Percentiles rank a stretch among this genome's conserved stretches.
Conservation (phyloP, 371 early-diverging fungal genomes). For the Mucor piriformis region DNA sequence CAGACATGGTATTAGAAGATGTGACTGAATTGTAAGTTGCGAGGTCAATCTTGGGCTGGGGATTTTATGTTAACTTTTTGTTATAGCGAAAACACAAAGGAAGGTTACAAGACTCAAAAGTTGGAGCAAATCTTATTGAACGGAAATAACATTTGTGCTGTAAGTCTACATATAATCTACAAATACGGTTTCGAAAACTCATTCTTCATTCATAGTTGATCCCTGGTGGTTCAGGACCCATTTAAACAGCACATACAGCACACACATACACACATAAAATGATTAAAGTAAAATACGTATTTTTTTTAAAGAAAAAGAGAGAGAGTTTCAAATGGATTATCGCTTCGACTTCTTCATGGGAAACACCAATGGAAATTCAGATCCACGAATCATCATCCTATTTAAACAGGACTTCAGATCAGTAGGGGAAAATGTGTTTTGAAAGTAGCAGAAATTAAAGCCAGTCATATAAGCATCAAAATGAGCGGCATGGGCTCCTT, state of each 20-base stretch:
- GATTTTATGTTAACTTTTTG: neutral
- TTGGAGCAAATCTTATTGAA: slow-evolving; percentile 91
- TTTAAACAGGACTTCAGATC: slow-evolving; percentile 42
- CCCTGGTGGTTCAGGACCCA: slow-evolving; percentile 44
- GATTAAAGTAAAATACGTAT: neutral
- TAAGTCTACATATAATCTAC: slow-evolving; percentile 35
- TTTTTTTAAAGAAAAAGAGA: neutral
- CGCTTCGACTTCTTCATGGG: neutral
- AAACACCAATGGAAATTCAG: neutral
- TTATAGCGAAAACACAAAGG: slow-evolving; percentile 74
- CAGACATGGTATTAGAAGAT: slow-evolving; percentile 96
- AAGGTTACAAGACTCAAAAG: slow-evolving; percentile 75
- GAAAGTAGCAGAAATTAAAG: slow-evolving; percentile 71
- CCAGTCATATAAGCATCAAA: slow-evolving; percentile 97
- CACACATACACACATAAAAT: neutral
- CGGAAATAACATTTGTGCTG: slow-evolving; percentile 96
- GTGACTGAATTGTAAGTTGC: slow-evolving; percentile 77
- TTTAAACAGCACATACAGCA: neutral
- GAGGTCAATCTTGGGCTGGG: neutral
- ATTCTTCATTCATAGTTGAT: slow-evolving; percentile 34
- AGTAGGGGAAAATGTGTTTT: slow-evolving; percentile 15
- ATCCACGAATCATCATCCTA: slow-evolving; percentile 53
- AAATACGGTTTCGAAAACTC: neutral
- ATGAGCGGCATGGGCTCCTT: slow-evolving; percentile 76
- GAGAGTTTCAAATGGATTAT: neutral